Evolutionary conservation across 257 asterid species (phyloP).

Genomic region (Ligustrum vulgare): DNA sequence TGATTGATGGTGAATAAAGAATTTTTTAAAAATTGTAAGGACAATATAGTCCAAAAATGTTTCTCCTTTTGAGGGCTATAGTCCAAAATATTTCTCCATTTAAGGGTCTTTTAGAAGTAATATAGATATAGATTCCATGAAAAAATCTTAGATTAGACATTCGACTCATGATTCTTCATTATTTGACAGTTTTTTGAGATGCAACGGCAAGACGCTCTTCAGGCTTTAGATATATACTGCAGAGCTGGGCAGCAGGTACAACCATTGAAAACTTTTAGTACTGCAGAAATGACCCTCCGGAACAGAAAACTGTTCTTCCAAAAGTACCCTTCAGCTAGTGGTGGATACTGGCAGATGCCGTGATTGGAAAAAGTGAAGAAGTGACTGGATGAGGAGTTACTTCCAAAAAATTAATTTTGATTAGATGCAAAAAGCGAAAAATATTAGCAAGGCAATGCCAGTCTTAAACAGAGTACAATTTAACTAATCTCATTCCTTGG

Average conservation of each 20-base stretch:
- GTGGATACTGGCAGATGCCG: background rate
- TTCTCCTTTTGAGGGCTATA: too few species aligned
- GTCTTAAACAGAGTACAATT: background rate
- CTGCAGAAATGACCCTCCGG: background rate
- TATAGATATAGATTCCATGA: too few species aligned
- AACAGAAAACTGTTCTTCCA: background rate
- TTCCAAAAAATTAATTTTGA: background rate
- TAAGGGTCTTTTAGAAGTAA: too few species aligned
- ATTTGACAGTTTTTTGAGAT: constrained; percentile 86
- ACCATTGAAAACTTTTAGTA: background rate
- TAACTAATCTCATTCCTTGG: background rate
- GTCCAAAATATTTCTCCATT: too few species aligned
- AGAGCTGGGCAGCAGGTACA: constrained; percentile 90
- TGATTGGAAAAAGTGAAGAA: too few species aligned
- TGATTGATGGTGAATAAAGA: too few species aligned
- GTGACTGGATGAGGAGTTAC: background rate
- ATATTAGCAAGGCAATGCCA: background rate
- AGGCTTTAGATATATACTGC: constrained; percentile 84
- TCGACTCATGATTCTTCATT: constrained; percentile 24
- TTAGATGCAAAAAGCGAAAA: too few species aligned
- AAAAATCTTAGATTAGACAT: background rate
- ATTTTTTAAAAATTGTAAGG: too few species aligned
- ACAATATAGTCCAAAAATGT: too few species aligned
- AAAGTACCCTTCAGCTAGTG: background rate
- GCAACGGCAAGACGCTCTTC: constrained; percentile 90